Conservation (phyloP, 202 grass and related monocot species). For the Digitaria exilis region DNA sequence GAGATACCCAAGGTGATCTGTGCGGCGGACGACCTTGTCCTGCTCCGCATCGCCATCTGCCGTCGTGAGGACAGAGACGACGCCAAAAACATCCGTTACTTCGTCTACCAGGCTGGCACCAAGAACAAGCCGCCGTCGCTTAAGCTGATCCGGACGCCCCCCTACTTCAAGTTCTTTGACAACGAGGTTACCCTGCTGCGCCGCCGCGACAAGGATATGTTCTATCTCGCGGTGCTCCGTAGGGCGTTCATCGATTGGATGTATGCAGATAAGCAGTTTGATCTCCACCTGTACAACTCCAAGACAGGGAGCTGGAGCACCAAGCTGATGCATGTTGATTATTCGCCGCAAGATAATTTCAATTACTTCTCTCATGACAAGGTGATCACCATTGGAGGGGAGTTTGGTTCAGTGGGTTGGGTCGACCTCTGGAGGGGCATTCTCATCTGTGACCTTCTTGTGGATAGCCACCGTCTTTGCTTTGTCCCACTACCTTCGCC, state of each 20-base stretch:
- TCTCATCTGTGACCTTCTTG: slow-evolving; percentile 8
- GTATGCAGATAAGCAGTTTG: not conserved
- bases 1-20: not conserved
- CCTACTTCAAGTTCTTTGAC: not conserved
- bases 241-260: not conserved
- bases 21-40: not conserved
- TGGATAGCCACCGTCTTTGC: not conserved
- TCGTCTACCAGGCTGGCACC: slow-evolving; percentile 1
- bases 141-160: not conserved
- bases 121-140: not conserved
- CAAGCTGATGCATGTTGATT: not conserved
- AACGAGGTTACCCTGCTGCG: not conserved
- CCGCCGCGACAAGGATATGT: not conserved
- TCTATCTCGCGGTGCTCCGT: not conserved
- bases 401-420: not conserved
- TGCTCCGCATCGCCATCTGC: not conserved
- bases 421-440: not conserved
- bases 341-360: not conserved
- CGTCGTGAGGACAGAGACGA: too few relatives aligned
- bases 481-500: not conserved
- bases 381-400: not conserved
- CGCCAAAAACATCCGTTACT: not conserved
- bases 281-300: slow-evolving; percentile 25
- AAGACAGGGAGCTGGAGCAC: not conserved
- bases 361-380: not conserved